A percentile compares a stretch with the other conserved stretches of the same genome.
Conservation (phyloP, 345 rosid species). For the Anacardium occidentale region DNA sequence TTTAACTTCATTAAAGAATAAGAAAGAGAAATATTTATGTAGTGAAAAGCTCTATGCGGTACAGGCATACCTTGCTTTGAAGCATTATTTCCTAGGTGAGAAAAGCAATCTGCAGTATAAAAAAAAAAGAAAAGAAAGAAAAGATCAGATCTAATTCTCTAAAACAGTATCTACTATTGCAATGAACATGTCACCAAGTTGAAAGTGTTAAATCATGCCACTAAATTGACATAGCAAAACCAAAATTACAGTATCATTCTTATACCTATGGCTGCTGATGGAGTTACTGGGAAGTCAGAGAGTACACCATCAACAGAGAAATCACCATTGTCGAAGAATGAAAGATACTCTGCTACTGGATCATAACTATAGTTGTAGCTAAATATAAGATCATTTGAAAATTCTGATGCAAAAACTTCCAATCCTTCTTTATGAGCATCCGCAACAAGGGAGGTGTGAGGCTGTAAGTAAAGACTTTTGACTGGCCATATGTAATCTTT, state of each 20-base stretch:
- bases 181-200: neutral
- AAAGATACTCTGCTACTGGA: constrained; percentile 69
- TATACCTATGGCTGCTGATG: constrained; percentile 65
- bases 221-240: neutral
- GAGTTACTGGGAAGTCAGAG: constrained; percentile 83
- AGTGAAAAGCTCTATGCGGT: constrained; percentile 6
- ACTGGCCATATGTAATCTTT: constrained; percentile 79
- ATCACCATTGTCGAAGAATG: constrained; percentile 65
- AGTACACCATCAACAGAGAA: constrained; percentile 91
- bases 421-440: constrained; percentile 91
- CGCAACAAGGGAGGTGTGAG: constrained; percentile 53
- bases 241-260: neutral
- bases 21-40: neutral
- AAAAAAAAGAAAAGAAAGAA: too few relatives aligned
- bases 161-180: neutral
- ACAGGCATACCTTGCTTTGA: constrained; percentile 52
- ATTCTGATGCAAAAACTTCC: constrained; percentile 75
- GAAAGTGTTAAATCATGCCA: neutral
- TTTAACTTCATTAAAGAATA: neutral
- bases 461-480: constrained; percentile 46
- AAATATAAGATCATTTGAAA: constrained; percentile 62
- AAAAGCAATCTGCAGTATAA: constrained; percentile 64
- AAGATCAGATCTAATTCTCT: constrained; percentile 22
- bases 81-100: constrained; percentile 59
- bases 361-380: constrained; percentile 85